Conservation (phyloP, 768 basidiomycete genomes). For the Phlegmacium glaucopus region DNA sequence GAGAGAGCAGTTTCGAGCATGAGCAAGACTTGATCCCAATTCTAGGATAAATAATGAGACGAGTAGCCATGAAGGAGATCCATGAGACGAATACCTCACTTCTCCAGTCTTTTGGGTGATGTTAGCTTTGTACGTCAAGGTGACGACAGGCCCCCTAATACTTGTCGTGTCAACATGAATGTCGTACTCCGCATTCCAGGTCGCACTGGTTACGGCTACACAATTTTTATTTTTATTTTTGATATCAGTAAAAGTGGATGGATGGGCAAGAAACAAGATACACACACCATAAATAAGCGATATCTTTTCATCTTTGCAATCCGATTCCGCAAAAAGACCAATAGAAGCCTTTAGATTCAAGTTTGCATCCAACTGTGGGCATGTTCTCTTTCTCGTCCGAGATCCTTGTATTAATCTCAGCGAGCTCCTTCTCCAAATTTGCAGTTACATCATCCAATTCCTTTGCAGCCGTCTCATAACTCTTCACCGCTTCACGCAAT, state of each 20-base stretch:
- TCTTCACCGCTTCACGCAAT: slow-evolving; percentile 25
- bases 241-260: neutral
- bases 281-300: slow-evolving; percentile 36
- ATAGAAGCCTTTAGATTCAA: slow-evolving; percentile 29
- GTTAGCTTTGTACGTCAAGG: slow-evolving; percentile 36
- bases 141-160: slow-evolving; percentile 35
- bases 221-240: too few relatives aligned
- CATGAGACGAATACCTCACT: slow-evolving; percentile 16
- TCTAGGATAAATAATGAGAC: slow-evolving; percentile 15
- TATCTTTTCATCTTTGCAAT: slow-evolving; percentile 33
- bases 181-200: slow-evolving; percentile 39
- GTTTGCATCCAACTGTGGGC: slow-evolving; percentile 21
- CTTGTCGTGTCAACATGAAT: slow-evolving; percentile 39
- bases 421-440: slow-evolving; percentile 26
- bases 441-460: slow-evolving; percentile 29
- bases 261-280: neutral
- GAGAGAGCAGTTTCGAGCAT: slow-evolving; percentile 42
- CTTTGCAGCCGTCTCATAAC: slow-evolving; percentile 30
- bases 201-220: slow-evolving; percentile 33
- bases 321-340: slow-evolving; percentile 34
- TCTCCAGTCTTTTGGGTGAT: slow-evolving; percentile 43
- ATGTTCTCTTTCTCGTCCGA: slow-evolving; percentile 19
- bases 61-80: neutral
- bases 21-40: slow-evolving; percentile 40
- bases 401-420: slow-evolving; percentile 20